Evolutionary conservation across 768 basidiomycete genomes (phyloP).

Genomic region (Psilocybe cyanescens): DNA sequence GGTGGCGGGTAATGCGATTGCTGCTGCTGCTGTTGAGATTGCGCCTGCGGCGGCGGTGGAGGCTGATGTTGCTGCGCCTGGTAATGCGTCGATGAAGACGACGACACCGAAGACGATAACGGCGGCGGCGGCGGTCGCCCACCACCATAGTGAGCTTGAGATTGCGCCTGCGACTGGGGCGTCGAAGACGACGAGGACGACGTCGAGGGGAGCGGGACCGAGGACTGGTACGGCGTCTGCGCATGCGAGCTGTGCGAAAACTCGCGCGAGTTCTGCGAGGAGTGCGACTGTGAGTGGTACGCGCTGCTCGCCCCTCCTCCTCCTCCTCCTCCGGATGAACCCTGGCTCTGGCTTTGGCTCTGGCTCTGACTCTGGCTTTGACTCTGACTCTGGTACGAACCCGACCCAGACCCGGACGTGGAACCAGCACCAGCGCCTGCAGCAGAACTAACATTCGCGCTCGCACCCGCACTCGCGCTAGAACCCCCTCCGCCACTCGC

Average conservation of each 20-base stretch:
- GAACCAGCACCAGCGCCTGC: not conserved
- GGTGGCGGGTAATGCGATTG: not conserved
- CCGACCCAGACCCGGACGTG: not conserved
- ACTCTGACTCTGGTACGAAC: slow-evolving; percentile 6
- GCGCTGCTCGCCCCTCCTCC: not conserved
- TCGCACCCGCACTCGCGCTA: not conserved
- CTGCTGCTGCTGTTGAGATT: no score
- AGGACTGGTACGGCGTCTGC: slow-evolving; percentile 11
- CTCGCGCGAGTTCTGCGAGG: no score
- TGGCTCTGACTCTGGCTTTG: slow-evolving; percentile 12
- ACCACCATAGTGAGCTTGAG: no score
- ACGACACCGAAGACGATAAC: not conserved
- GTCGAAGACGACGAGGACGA: not conserved
- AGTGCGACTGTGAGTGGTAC: slow-evolving; percentile 21
- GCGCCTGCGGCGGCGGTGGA: no score
- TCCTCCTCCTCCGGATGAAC: not conserved
- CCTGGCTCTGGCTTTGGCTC: slow-evolving; percentile 19
- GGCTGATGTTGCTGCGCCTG: no score
- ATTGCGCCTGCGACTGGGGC: no score
- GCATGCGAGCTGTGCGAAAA: not conserved
- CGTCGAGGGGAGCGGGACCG: not conserved
- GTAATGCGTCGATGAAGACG: no score
- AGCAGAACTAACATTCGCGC: not conserved
- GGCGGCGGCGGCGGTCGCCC: slow-evolving; percentile 2
- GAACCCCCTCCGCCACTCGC: not conserved